Conservation (phyloP, 2,329 filamentous ascomycete species). For the Verticillium longisporum region DNA sequence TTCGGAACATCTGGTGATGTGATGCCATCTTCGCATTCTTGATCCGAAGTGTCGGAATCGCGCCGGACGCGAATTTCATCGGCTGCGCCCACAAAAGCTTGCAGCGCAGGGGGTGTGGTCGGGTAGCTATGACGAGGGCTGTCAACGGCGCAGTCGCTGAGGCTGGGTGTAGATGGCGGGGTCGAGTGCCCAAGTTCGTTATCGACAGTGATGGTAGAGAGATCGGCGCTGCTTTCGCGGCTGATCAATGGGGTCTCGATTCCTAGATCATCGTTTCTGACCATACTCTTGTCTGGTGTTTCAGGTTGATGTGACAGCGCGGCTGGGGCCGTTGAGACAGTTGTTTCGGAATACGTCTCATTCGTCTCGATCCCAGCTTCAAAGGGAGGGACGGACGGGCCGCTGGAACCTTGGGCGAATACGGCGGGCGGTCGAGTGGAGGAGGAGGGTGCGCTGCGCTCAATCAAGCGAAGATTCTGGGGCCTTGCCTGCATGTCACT, state of each 20-base stretch:
- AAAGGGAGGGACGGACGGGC: conserved; percentile 7
- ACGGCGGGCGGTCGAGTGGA: conserved; percentile 5
- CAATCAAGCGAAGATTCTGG: conserved; percentile 10
- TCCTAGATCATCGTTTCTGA: neutral
- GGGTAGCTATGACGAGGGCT: conserved; percentile 14
- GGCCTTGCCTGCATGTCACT: conserved; percentile 16
- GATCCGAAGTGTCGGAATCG: neutral
- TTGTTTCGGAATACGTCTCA: conserved; percentile 11
- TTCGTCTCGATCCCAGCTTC: conserved; percentile 5
- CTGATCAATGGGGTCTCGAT: neutral
- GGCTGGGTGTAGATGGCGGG: conserved; percentile 14
- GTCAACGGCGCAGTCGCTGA: conserved; percentile 11
- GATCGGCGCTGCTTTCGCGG: conserved; percentile 1
- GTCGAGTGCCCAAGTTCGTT: conserved; percentile 10
- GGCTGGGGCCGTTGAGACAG: neutral
- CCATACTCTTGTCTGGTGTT: neutral
- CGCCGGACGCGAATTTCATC: neutral
- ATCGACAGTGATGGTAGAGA: conserved; percentile 7
- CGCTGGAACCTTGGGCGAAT: conserved; percentile 5
- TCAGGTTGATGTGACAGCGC: neutral
- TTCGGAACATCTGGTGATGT: neutral
- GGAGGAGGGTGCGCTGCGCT: conserved; percentile 1
- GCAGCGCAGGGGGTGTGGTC: conserved; percentile 9
- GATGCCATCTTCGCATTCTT: neutral
- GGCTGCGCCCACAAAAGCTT: neutral